Evolutionary conservation across 192 early-diverging fungal species (phyloP), one percentile per base, ranked within the genome.

Genomic region (Mortierella claussenii): DNA sequence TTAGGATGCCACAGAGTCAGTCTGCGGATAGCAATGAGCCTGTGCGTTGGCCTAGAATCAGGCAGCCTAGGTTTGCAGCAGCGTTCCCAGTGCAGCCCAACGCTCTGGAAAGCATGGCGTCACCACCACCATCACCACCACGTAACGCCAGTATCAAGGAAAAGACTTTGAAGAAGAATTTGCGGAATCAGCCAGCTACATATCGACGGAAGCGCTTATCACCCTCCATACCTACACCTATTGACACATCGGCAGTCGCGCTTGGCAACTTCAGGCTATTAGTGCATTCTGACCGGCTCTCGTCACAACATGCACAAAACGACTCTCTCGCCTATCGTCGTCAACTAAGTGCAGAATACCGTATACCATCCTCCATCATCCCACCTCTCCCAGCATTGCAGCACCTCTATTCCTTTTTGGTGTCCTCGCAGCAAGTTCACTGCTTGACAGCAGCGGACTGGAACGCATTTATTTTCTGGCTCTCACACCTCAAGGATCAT

Each of bases 391-490:
- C 73, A 7, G 73, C 52, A 0, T 46, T 76, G 21, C 46, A 42
- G 0, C 56, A 45, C 3, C 53, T 76, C 12, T 61, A 46, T 26
- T 34, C 31, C 24, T n/a, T 30, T 13, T 18, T 76, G 37, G 43
- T 53, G 10, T 46, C 36, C 15, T 30, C 43, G 27, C 28, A 50
- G 1, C 17, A 27, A 24, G 51, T 62, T 12, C 15, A 36, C 21
- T 43, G 43, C n/a, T 53, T 76, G 2, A 45, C 65, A 15, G 28
- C 42, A 21, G n/a, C 31, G 0, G 73, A 76, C 21, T 76, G 73
- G 73, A 36, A 67, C 30, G 49, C 51, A 8, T 51, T 56, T 40
- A 43, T 67, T 11, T 66, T 44, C n/a, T 76, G 73, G 73, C 58
- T 76, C 24, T 31, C 33, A 4, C 36, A 67, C 21, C 52, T 67